phyloP scores from a whole-genome alignment of 1,284 basidiomycete species.

The Lignosus rhinocerotis region DNA sequence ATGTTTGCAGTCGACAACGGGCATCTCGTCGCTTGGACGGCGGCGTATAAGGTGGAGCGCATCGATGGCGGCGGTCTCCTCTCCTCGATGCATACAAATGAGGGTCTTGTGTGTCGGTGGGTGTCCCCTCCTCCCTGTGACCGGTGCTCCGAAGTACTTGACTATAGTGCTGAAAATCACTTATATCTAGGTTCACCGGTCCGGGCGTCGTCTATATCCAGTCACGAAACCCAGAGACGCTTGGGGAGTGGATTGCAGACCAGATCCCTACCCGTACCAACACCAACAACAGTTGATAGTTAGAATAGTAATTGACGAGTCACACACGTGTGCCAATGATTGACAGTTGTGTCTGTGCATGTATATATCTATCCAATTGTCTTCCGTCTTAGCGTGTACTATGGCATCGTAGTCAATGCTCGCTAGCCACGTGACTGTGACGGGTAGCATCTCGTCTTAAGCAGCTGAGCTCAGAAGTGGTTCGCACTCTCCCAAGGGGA shows the following conservation, averaged over 20 bases:
- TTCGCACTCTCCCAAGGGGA: too few relatives aligned
- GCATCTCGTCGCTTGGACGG: constrained; percentile 37
- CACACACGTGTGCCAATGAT: too few relatives aligned
- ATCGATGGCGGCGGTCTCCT: constrained; percentile 34
- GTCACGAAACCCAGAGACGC: constrained; percentile 33
- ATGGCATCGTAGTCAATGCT: too few relatives aligned
- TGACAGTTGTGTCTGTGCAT: too few relatives aligned
- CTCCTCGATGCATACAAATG: constrained; percentile 32
- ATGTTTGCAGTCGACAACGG: constrained; percentile 32
- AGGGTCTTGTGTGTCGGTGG: constrained; percentile 36
- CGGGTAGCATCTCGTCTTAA: too few relatives aligned
- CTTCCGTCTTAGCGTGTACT: too few relatives aligned
- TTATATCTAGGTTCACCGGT: constrained; percentile 30
- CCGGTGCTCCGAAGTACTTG: too few relatives aligned
- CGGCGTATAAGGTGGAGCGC: constrained; percentile 35
- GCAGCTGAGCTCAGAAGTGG: too few relatives aligned
- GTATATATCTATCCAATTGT: too few relatives aligned
- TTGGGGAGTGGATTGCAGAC: constrained; percentile 32
- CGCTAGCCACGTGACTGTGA: too few relatives aligned
- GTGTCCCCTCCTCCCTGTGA: not conserved
- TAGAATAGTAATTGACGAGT: too few relatives aligned
- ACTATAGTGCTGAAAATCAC: not conserved
- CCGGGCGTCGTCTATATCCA: constrained; percentile 37
- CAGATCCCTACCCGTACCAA: constrained; percentile 23
- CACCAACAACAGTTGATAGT: not conserved